A percentile compares a stretch with the other conserved stretches of the same genome.
Conservation (phyloP, 2,329 filamentous ascomycete species). For the Talaromyces rugulosus region DNA sequence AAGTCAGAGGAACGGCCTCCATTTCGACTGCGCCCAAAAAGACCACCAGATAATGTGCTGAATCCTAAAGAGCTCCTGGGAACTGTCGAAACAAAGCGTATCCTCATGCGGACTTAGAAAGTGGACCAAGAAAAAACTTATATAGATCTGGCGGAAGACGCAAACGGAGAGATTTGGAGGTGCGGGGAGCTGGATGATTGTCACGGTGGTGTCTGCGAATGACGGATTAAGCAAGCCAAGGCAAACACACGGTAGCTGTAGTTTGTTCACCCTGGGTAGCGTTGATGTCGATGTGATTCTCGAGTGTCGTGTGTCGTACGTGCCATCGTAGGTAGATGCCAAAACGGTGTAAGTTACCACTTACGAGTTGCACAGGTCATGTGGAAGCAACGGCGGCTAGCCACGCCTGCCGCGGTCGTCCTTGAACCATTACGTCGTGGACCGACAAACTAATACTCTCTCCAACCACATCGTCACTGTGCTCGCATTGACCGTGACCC, state of each 20-base stretch:
- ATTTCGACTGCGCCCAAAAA: slow-evolving; percentile 38
- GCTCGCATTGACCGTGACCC: background rate
- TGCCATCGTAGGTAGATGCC: background rate
- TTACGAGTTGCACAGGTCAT: background rate
- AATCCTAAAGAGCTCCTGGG: background rate
- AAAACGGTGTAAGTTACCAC: background rate
- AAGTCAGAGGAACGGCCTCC: slow-evolving; percentile 66
- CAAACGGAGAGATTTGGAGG: background rate
- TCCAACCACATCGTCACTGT: background rate
- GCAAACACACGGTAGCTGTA: background rate
- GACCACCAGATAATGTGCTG: background rate
- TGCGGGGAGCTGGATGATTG: background rate
- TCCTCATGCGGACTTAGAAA: background rate
- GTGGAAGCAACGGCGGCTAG: slow-evolving; percentile 1
- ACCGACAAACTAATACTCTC: background rate
- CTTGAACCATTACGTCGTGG: background rate
- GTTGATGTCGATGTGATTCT: background rate
- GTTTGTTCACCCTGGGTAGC: background rate
- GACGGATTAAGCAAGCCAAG: background rate
- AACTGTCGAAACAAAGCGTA: background rate
- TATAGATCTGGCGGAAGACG: background rate
- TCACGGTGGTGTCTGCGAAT: background rate
- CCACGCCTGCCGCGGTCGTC: background rate
- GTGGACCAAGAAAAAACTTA: background rate
- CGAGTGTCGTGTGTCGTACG: background rate